Evolutionary conservation across 495 filamentous ascomycete species (phyloP), one percentile per base, ranked within the genome.

Genomic region (Penicillium samsonianum): DNA sequence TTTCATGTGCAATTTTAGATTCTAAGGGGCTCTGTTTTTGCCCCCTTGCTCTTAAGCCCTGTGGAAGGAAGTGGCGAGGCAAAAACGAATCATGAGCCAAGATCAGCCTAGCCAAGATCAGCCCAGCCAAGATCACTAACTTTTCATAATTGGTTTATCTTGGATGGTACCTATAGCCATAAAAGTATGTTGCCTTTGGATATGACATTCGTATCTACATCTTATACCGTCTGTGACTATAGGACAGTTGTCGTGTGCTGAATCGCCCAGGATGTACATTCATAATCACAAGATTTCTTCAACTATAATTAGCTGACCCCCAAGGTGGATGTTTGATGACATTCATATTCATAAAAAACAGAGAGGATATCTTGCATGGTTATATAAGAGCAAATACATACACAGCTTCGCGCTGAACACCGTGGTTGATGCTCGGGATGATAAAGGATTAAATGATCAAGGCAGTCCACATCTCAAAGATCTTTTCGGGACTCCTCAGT

Each of bases 401-500:
- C 49, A 63, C 43, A 44, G 22, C 53, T 62, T 52, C 52, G 58
- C 55, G 60, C 62, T 47, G 49, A 65, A 61, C 63, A 53, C 58
- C 59, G 59, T 53, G 61, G 53, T 62, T 62, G 53, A 47, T 53
- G 42, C 4, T 19, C 26, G 35, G 6, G 5, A 54, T 28, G 38
- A 40, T 23, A 46, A 48, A 52, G 28, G 19, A 40, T 50, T 47
- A 68, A 44, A 55, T 41, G 53, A 37, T 53, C 11, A 46, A 35
- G 44, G 43, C 35, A 48, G 17, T 48, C 44, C 60, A 30, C n/a
- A 48, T 41, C 22, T 71, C 62, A 77, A 60, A 73, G 65, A 62
- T 78, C 65, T 53, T 80, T 78, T 55, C 72, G 74, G 54, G 59
- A 61, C 57, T 78, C 79, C 28, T 76, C 71, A 20, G 55, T 48